Evolutionary conservation across 2,329 filamentous ascomycete genomes (phyloP).

Genomic region (Colletotrichum australisinense): DNA sequence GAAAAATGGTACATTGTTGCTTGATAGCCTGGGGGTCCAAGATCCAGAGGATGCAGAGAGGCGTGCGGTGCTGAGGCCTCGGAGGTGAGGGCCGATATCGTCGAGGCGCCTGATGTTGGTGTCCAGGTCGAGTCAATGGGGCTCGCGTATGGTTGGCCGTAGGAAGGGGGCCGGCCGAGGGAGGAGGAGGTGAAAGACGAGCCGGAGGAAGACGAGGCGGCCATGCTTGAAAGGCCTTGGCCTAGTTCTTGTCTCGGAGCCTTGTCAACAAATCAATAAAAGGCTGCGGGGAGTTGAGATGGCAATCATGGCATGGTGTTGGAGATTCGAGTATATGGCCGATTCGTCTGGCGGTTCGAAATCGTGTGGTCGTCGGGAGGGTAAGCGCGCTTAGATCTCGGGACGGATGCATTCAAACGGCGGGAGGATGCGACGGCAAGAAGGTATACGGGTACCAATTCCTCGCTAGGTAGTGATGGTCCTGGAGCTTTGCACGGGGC

Average conservation of each 20-base stretch:
- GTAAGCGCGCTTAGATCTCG: not conserved
- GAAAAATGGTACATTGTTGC: conserved; percentile 59
- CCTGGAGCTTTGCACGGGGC: not conserved
- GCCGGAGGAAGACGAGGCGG: conserved; percentile 56
- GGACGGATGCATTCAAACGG: conserved; percentile 25
- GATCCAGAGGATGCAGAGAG: conserved; percentile 58
- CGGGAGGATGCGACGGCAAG: not conserved
- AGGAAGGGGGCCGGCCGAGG: conserved; percentile 53
- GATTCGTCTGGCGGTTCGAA: conserved; percentile 2
- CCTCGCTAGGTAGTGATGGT: not conserved
- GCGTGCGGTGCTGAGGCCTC: conserved; percentile 53
- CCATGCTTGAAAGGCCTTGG: conserved; percentile 46
- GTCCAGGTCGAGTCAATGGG: conserved; percentile 59
- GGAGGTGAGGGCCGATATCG: conserved; percentile 54
- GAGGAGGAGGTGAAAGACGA: conserved; percentile 62
- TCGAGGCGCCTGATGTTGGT: conserved; percentile 55
- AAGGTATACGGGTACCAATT: not conserved
- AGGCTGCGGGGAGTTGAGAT: not conserved
- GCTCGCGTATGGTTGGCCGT: conserved; percentile 54
- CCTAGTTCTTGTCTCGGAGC: not conserved
- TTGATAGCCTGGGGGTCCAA: conserved; percentile 64
- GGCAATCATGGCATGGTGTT: conserved; percentile 19
- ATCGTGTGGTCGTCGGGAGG: not conserved
- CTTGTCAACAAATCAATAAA: conserved; percentile 23
- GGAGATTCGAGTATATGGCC: not conserved